These are phyloP conservation scores for Xerocomellus intermedius DNA, from an alignment of 768 basidiomycete genomes.

Conservation along the genomic window DNA sequence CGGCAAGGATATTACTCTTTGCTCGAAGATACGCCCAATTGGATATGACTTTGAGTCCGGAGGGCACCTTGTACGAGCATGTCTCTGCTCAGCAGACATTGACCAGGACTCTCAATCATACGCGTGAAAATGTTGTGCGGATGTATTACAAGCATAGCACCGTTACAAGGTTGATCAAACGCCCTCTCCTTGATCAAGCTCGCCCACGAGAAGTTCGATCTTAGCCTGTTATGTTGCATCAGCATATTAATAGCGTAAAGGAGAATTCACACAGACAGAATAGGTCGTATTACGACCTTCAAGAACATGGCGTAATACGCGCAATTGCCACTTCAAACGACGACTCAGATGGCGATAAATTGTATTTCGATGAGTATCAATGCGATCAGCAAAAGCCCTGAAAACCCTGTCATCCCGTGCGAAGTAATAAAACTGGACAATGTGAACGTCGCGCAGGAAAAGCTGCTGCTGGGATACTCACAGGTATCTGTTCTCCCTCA, in stretches of 20 bases:
- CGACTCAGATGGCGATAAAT: conserved; percentile 51
- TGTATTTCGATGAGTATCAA: conserved; percentile 37
- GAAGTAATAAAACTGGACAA: conserved; percentile 72
- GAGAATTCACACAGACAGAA: conserved; percentile 45
- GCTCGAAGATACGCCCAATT: conserved; percentile 79
- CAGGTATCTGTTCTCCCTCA: conserved; percentile 68
- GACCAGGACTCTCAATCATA: background rate
- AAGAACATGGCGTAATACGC: conserved; percentile 58
- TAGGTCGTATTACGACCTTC: conserved; percentile 67
- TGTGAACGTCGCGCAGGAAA: background rate
- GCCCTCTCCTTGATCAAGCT: conserved; percentile 64
- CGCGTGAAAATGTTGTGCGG: background rate
- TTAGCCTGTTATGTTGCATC: conserved; percentile 45
- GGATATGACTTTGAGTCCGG: conserved; percentile 57
- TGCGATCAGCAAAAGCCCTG: conserved; percentile 55
- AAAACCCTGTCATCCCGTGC: conserved; percentile 90
- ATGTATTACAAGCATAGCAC: conserved; percentile 1
- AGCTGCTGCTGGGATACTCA: conserved; percentile 34
- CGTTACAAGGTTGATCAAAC: conserved; percentile 31
- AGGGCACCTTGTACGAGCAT: conserved; percentile 81
- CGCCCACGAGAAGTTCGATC: conserved; percentile 56
- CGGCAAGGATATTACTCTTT: conserved; percentile 39
- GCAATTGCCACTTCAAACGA: conserved; percentile 69
- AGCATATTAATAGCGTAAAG: background rate
- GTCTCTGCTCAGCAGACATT: background rate